Base-by-base conservation (phyloP, 306 rosid genomes). In the Trichosanthes cucumerina region DNA sequence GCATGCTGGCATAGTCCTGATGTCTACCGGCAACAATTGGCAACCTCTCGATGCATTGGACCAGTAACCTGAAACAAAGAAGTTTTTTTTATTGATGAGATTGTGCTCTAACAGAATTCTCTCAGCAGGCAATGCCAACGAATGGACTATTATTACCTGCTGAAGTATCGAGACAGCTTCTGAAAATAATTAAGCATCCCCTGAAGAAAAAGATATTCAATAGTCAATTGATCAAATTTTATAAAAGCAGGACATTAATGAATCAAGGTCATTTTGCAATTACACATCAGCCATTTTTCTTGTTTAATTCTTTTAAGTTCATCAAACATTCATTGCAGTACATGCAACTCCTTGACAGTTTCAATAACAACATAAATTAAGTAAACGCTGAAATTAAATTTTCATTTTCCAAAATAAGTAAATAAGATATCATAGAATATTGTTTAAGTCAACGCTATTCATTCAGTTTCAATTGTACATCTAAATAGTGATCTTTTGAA, bases 11-110 rank as follows among this genome's bases (percentile, higher is more conserved):
- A 36, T 24, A 59, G 83, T 58, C n/a, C 66, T 4, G 68, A 34
- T 26, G 76, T 76, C 19, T 88, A 95, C 99, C 98, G 96, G 79
- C 98, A 92, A 80, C 99, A 96, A 77, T 96, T 96, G 26, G 99
- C 99, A 86, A 92, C 99, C 84, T 92, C 99, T 57, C 96, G 91
- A 85, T 96, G 99, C 99, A 96, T 92, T 34, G 97, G 98, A 33
- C 98, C 99, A 77, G 98, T 96, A 80, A 96, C 99, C 99, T 96
- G 85, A 74, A 88, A 57, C 63, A 80, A 56, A n/a, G n/a, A n/a
- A 75, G 46, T 75, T 49, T 28, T 43, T 47, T 72, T 7, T 43
- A 4, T 24, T 23, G 44, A 54, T 41, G 72, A 79, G 68, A 83
- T 76, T 70, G 60, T n/a, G n/a, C 24, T 46, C 21, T 47, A 82